Evolutionary conservation across 2,329 filamentous ascomycete genomes (phyloP), one percentile per base, ranked within the genome.

Genomic region (Colletotrichum tropicicola): DNA sequence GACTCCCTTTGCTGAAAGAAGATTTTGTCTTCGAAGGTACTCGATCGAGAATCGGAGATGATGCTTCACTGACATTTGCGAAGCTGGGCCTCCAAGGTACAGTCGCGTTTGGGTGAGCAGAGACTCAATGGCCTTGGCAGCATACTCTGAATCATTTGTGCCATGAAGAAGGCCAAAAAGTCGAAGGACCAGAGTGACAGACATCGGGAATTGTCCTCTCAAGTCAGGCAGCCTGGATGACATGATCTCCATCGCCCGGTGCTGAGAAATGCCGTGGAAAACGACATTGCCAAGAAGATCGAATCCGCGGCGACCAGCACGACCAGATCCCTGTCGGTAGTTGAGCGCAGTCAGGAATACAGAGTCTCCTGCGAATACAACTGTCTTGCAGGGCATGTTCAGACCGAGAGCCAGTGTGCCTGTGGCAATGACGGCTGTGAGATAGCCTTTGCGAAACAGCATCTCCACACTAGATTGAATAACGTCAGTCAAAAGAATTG

Each of bases 341-440:
- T 92, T 93, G 54, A 94, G 85, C 0, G 91, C 87, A 0, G 91
- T 93, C 44, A 95, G 78, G 72, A 87, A 93, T 3, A 92, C 82
- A 0, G 89, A 92, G 73, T 94, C 91, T 0, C 91, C 91, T 15
- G 83, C 85, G 74, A 95, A 95, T 1, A 93, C 87, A 0, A 94
- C 91, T 1, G 92, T 95, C 74, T 92, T 92, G 74, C 91, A 94
- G 9, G 92, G 92, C 90, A 93, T 92, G 70, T 93, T 95, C 79
- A 95, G 91, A 79, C 92, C 92, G 5, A 94, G 80, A 2, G 90
- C 90, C 21, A 94, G 82, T 0, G 91, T 94, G 1, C 91, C 92
- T 1, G 92, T 94, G 1, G 92, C 91, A 25, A 94, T 83, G 27
- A 94, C 88, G 1, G 91, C 88, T 7, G 86, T 84, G 41, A 94